phyloP scores from a whole-genome alignment of 1,139 yeast species.

The Suhomyces taliae region DNA sequence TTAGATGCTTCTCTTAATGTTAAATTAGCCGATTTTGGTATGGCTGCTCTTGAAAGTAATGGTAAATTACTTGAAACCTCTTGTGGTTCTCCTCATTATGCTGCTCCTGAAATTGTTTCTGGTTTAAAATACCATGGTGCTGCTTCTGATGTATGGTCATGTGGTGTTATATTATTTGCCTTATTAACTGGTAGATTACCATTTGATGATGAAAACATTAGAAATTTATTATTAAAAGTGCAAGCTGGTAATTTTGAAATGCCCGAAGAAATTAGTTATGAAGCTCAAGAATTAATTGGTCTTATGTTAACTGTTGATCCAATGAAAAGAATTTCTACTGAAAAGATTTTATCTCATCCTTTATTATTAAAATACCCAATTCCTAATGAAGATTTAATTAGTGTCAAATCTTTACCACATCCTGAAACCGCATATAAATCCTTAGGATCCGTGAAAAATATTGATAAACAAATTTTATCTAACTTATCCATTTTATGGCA shows the following conservation, averaged over 20 bases:
- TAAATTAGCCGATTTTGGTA: constrained; percentile 82
- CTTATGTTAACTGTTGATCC: constrained; percentile 84
- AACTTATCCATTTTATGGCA: constrained; percentile 76
- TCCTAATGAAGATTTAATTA: constrained; percentile 50
- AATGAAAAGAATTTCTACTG: constrained; percentile 67
- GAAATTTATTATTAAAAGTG: constrained; percentile 67
- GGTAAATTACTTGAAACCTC: constrained; percentile 73
- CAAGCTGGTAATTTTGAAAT: constrained; percentile 73
- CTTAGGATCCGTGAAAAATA: constrained; percentile 45
- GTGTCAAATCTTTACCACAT: constrained; percentile 58
- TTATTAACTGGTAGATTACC: constrained; percentile 77
- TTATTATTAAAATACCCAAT: constrained; percentile 62
- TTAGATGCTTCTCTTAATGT: constrained; percentile 66
- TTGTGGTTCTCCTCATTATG: constrained; percentile 86
- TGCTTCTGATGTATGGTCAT: constrained; percentile 84
- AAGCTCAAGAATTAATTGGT: constrained; percentile 70
- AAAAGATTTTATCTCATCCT: constrained; percentile 75
- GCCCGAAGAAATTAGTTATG: constrained; percentile 64
- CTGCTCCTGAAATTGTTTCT: constrained; percentile 82
- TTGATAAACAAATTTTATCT: constrained; percentile 64
- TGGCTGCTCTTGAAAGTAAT: constrained; percentile 80
- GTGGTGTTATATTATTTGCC: constrained; percentile 80
- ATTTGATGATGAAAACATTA: constrained; percentile 77
- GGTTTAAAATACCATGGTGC: constrained; percentile 80
- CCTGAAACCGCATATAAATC: constrained; percentile 60